A percentile compares a stretch with the other conserved stretches of the same genome.
phyloP scores from a whole-genome alignment of 257 asterid genomes.

The Coffea eugenioides region DNA sequence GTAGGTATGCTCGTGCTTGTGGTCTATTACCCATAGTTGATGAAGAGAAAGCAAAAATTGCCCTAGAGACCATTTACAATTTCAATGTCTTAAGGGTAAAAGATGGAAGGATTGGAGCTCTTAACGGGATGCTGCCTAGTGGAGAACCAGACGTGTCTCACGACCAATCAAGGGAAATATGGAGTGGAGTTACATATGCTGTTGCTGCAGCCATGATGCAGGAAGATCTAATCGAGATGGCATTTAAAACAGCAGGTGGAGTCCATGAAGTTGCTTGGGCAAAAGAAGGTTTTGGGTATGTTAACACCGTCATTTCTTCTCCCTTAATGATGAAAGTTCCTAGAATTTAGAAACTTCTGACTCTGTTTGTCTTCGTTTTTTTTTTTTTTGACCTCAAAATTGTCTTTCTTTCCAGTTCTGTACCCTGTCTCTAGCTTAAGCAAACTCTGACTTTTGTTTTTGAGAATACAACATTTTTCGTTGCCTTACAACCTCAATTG shows the following conservation, averaged over 20 bases:
- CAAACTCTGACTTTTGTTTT: no score
- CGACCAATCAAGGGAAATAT: slow-evolving; percentile 89
- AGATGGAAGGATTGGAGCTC: slow-evolving; percentile 78
- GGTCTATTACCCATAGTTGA: slow-evolving; percentile 82
- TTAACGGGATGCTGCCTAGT: slow-evolving; percentile 86
- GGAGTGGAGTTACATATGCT: slow-evolving; percentile 94
- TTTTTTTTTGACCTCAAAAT: no score
- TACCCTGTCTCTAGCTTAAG: no score
- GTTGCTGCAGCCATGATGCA: slow-evolving; percentile 95
- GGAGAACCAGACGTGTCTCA: slow-evolving; percentile 78
- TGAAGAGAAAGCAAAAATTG: slow-evolving; percentile 68
- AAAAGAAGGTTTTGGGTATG: slow-evolving; percentile 75
- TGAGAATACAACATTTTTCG: no score
- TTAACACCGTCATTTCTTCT: slow-evolving; percentile 1
- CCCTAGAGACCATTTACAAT: slow-evolving; percentile 66
- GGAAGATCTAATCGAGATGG: slow-evolving; percentile 71
- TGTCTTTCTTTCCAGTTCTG: no score
- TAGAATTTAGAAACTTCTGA: not conserved
- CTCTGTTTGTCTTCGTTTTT: not conserved
- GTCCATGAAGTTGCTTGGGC: slow-evolving; percentile 80
- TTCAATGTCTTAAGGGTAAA: slow-evolving; percentile 83
- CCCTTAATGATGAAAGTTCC: not conserved
- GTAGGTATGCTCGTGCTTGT: slow-evolving; percentile 93
- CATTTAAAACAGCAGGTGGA: slow-evolving; percentile 83
- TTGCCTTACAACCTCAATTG: no score